These are phyloP conservation scores for Yamadazyma tumulicola DNA, from an alignment of 805 yeast species.

Conservation along the genomic window DNA sequence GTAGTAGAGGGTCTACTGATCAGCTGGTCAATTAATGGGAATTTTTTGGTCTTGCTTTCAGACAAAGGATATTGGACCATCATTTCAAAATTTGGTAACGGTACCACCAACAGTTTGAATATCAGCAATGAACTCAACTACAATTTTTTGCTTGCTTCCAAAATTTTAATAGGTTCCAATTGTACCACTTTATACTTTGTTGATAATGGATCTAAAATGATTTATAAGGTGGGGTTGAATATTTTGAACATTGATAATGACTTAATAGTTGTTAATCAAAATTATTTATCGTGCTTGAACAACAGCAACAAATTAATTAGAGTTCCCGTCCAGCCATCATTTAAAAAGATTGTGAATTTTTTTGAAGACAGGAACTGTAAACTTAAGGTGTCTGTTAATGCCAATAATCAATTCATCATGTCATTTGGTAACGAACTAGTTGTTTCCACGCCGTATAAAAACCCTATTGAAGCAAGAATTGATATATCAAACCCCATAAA, in stretches of 20 bases:
- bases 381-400: conserved; percentile 21
- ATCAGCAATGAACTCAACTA: conserved; percentile 19
- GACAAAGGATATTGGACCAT: conserved; percentile 27
- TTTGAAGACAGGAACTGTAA: conserved; percentile 18
- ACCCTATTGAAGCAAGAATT: background rate
- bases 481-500: conserved; percentile 19
- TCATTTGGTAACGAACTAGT: conserved; percentile 26
- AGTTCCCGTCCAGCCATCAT: conserved; percentile 29
- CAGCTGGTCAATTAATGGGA: conserved; percentile 37
- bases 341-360: conserved; percentile 23
- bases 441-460: conserved; percentile 27
- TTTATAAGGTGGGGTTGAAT: conserved; percentile 22
- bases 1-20: background rate
- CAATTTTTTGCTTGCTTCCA: conserved; percentile 24
- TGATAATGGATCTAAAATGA: conserved; percentile 12
- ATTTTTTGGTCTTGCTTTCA: conserved; percentile 23
- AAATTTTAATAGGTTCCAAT: conserved; percentile 12
- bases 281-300: conserved; percentile 23
- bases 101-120: conserved; percentile 24
- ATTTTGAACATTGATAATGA: conserved; percentile 8
- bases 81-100: conserved; percentile 32
- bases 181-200: conserved; percentile 12
- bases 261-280: conserved; percentile 21
- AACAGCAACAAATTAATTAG: conserved; percentile 17
- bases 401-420: conserved; percentile 23